Evolutionary conservation across 371 early-diverging fungal genomes (phyloP), one percentile per base, ranked within the genome.

Genomic region (Mucor sp.): DNA sequence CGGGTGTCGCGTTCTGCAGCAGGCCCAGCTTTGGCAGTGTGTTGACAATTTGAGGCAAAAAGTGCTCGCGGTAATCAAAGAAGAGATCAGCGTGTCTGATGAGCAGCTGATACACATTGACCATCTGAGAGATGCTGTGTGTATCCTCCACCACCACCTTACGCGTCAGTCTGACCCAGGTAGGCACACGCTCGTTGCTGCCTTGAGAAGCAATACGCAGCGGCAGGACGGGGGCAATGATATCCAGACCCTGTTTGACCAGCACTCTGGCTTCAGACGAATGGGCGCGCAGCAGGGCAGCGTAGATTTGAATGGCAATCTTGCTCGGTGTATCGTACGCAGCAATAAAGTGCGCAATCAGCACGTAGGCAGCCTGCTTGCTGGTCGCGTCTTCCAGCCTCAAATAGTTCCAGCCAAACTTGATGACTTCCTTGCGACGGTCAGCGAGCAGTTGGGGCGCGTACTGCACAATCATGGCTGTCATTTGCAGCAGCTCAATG

Each of bases 291-390:
- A 98, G 77, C n/a, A 98, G 75, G 4, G 95, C 92, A 27, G 90
- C 93, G 70, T 93, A 97, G 25, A 95, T 91, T 66, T 96, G 96
- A 43, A 89, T 89, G 7, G 95, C 90, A 60, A 98, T 94, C 77
- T 96, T 97, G 60, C 89, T 80, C 8, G 98, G 97, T 4, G 97
- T 95, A 39, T 97, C 96, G 70, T 90, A 97, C 0, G 94, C 93
- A 11, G 93, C 89, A 61, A 98, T 93, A 71, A 97, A 97, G 28
- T 92, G 86, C 3, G 97, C 91, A 58, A 97, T 87, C 27, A 97
- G 74, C 6, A 96, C 97, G 74, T 96, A 97, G 2, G 99, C 94
- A 1, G 98, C 91, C 66, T 97, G 96, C 68, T 97, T 97, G 74
- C 93, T 90, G 15, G 94, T 95, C 8, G 95, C 85, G 65, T 99